A percentile compares a stretch with the other conserved stretches of the same genome.
Evolutionary conservation across 495 filamentous ascomycete genomes (phyloP).

Genomic region (Neurospora sublineolata): DNA sequence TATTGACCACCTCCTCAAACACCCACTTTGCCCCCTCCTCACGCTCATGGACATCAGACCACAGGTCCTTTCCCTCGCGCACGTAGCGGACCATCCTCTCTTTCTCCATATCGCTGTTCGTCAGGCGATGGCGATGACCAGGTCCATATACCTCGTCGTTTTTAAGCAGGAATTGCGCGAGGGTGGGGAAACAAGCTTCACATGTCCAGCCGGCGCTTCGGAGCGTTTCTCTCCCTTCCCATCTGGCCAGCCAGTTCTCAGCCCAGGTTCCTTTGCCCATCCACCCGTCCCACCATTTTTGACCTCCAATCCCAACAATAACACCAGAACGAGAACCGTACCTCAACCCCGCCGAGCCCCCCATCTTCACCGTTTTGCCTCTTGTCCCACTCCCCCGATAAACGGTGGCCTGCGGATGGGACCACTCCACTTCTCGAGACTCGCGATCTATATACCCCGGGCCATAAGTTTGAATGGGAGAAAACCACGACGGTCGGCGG

Average conservation of each 20-base stretch:
- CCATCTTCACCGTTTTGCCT: conserved; percentile 35
- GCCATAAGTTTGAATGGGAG: not conserved
- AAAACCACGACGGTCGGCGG: not conserved
- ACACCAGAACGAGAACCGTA: conserved; percentile 15
- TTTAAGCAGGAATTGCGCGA: conserved; percentile 41
- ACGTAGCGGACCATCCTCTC: conserved; percentile 35
- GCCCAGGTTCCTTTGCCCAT: not conserved
- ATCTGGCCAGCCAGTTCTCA: not conserved
- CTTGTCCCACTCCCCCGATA: conserved; percentile 26
- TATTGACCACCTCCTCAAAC: conserved; percentile 35
- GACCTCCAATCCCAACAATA: not conserved
- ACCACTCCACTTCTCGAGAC: conserved; percentile 33
- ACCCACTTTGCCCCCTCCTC: conserved; percentile 22
- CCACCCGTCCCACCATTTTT: not conserved
- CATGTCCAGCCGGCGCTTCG: conserved; percentile 45
- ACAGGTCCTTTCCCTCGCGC: conserved; percentile 38
- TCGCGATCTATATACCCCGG: conserved; percentile 31
- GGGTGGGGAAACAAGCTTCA: conserved; percentile 39
- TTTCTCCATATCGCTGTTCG: conserved; percentile 26
- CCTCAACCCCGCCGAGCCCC: conserved; percentile 30
- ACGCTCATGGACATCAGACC: conserved; percentile 17
- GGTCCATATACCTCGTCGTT: conserved; percentile 40
- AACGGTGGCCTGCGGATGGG: conserved; percentile 44
- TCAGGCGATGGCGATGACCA: conserved; percentile 23
- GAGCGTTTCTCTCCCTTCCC: conserved; percentile 27